These are phyloP conservation scores for Carex kokanica DNA, from an alignment of 176 grass and related monocot species.

Conservation along the genomic window DNA sequence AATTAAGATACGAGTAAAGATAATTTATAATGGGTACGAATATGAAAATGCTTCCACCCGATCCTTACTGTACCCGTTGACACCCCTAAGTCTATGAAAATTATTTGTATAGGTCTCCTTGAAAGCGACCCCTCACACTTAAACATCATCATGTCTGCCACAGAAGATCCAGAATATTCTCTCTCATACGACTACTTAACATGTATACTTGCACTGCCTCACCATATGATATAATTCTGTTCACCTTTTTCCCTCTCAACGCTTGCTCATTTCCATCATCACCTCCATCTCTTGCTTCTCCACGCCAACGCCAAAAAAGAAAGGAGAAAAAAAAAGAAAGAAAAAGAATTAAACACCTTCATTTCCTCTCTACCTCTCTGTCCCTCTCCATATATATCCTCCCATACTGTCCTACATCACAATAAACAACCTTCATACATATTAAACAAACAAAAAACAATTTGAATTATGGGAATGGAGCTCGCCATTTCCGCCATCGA, in stretches of 20 bases:
- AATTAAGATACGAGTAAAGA: too few species aligned
- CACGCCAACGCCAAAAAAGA: slow-evolving; percentile 11
- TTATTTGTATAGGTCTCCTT: neutral
- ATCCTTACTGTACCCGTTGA: too few species aligned
- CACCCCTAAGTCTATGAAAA: neutral
- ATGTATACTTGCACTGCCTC: slow-evolving; percentile 38
- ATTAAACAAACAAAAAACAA: neutral
- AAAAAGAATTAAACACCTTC: slow-evolving; percentile 1
- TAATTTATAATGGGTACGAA: too few species aligned
- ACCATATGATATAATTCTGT: slow-evolving; percentile 68
- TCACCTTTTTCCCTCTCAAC: slow-evolving; percentile 39
- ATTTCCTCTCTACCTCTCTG: neutral
- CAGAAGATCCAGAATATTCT: neutral
- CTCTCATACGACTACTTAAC: slow-evolving; percentile 55
- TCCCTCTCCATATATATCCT: neutral
- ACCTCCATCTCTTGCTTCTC: slow-evolving; percentile 52
- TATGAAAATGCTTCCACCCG: too few species aligned
- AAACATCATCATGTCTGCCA: neutral
- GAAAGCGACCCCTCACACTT: neutral
- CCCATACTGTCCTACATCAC: slow-evolving; percentile 13
- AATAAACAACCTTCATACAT: neutral
- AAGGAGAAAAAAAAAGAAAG: neutral
- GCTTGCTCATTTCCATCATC: slow-evolving; percentile 41
- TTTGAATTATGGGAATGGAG: slow-evolving; percentile 50
- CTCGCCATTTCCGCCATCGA: slow-evolving; percentile 28